phyloP scores from a whole-genome alignment of 352 stramenopile genomes.

The Pythium inflatum region DNA sequence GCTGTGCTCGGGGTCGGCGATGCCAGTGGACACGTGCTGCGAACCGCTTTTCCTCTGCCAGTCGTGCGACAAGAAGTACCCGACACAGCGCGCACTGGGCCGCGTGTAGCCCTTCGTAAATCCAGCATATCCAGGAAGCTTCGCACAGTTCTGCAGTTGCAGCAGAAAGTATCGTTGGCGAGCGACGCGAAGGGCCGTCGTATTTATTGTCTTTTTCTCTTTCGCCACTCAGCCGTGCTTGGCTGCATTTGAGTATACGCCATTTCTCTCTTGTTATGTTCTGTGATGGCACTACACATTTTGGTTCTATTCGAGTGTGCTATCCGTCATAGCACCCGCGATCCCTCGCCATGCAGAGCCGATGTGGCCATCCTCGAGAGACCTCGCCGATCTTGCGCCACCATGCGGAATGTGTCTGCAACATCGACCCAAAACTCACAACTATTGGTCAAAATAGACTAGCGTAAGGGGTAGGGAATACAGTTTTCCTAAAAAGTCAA shows the following conservation, averaged over 20 bases:
- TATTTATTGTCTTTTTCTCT: conserved; percentile 20
- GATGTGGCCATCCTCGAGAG: background rate
- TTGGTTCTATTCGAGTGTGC: too few species aligned
- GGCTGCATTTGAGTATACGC: background rate
- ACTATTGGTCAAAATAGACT: background rate
- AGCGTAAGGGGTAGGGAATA: conserved; percentile 7
- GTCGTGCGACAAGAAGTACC: conserved; percentile 82
- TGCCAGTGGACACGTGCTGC: conserved; percentile 43
- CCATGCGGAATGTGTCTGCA: background rate
- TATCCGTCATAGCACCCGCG: too few species aligned
- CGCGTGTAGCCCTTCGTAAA: conserved; percentile 38
- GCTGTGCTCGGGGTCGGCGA: conserved; percentile 56
- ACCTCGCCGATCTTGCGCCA: conserved; percentile 5
- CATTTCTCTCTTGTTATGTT: background rate
- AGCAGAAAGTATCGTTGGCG: background rate
- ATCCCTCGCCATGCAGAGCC: too few species aligned
- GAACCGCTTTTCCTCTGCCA: conserved; percentile 71
- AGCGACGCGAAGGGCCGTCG: conserved; percentile 3
- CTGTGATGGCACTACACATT: too few species aligned
- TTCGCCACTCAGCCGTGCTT: background rate
- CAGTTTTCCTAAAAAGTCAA: background rate
- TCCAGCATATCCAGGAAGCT: background rate
- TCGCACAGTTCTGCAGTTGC: background rate
- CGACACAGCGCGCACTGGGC: conserved; percentile 69
- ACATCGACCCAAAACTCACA: background rate